Percentiles rank a stretch among this genome's conserved stretches.
phyloP scores from a whole-genome alignment of 2,329 filamentous ascomycete genomes.

The Xylaria sp. region DNA sequence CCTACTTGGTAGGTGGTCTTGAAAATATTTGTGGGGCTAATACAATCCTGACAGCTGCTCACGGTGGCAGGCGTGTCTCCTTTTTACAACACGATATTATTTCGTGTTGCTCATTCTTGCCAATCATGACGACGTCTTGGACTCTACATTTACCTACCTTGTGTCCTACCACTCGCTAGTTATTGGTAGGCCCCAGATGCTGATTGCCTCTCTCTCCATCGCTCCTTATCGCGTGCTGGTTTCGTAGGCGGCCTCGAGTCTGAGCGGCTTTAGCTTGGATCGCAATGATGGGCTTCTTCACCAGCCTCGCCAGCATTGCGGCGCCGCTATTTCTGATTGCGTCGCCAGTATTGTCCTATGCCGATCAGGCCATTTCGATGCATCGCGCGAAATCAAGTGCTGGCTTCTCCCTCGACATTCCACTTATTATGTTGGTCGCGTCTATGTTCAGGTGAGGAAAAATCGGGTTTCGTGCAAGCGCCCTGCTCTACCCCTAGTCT shows the following conservation, averaged over 20 bases:
- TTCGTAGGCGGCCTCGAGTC: conserved; percentile 15
- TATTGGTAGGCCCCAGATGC: conserved; percentile 15
- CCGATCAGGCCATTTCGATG: conserved; percentile 74
- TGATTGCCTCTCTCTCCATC: background rate
- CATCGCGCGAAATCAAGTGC: conserved; percentile 71
- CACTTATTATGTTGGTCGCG: conserved; percentile 77
- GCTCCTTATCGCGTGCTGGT: conserved; percentile 15
- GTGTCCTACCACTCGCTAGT: background rate
- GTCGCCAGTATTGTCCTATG: conserved; percentile 73
- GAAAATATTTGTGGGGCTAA: conserved; percentile 23
- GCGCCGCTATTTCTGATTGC: conserved; percentile 72
- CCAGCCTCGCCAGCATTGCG: conserved; percentile 64
- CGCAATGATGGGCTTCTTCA: conserved; percentile 57
- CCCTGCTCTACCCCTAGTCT: background rate
- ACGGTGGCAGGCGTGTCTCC: conserved; percentile 29
- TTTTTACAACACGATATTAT: conserved; percentile 5
- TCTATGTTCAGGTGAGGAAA: conserved; percentile 68
- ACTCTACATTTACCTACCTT: conserved; percentile 1
- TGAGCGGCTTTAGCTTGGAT: conserved; percentile 16
- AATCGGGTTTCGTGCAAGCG: conserved; percentile 24
- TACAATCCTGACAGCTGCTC: background rate
- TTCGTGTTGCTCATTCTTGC: conserved; percentile 1
- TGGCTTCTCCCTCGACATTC: conserved; percentile 77
- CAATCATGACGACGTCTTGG: conserved; percentile 9
- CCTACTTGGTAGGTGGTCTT: too few species aligned